These are phyloP conservation scores for Ulmus americana DNA, from an alignment of 331 rosid species.

Conservation along the genomic window DNA sequence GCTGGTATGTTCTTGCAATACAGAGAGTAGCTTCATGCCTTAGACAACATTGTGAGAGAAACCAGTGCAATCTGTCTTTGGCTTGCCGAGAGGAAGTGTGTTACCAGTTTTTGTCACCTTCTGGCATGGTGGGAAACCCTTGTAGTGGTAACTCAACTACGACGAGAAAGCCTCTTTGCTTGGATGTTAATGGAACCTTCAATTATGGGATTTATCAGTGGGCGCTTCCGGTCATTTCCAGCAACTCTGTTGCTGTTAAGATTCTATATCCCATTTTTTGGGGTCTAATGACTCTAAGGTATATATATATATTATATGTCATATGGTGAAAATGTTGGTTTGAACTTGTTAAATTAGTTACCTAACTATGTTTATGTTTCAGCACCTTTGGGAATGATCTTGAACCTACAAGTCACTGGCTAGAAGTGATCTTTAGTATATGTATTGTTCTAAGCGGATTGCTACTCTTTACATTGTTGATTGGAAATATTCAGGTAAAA, in stretches of 20 bases:
- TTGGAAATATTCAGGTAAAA: slow-evolving; percentile 87
- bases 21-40: slow-evolving; percentile 86
- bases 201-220: slow-evolving; percentile 79
- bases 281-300: slow-evolving; percentile 98
- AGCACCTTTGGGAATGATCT: slow-evolving; percentile 97
- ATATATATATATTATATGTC: slow-evolving; percentile 1
- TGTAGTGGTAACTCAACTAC: slow-evolving; percentile 61
- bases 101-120: slow-evolving; percentile 42
- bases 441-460: slow-evolving; percentile 72
- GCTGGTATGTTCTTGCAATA: slow-evolving; percentile 96
- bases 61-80: slow-evolving; percentile 58
- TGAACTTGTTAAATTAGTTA: background rate
- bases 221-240: slow-evolving; percentile 96
- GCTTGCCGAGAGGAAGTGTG: slow-evolving; percentile 87
- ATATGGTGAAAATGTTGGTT: background rate
- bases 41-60: slow-evolving; percentile 60
- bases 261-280: slow-evolving; percentile 93
- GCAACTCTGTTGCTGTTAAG: slow-evolving; percentile 77
- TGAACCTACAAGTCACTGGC: slow-evolving; percentile 93
- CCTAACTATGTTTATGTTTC: background rate
- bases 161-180: slow-evolving; percentile 54
- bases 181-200: slow-evolving; percentile 75
- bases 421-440: slow-evolving; percentile 92
- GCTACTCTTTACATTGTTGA: slow-evolving; percentile 83
- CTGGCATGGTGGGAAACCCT: slow-evolving; percentile 26